Base-by-base conservation (phyloP, 2,329 filamentous ascomycete species). In the Mollisia scopiformis region DNA sequence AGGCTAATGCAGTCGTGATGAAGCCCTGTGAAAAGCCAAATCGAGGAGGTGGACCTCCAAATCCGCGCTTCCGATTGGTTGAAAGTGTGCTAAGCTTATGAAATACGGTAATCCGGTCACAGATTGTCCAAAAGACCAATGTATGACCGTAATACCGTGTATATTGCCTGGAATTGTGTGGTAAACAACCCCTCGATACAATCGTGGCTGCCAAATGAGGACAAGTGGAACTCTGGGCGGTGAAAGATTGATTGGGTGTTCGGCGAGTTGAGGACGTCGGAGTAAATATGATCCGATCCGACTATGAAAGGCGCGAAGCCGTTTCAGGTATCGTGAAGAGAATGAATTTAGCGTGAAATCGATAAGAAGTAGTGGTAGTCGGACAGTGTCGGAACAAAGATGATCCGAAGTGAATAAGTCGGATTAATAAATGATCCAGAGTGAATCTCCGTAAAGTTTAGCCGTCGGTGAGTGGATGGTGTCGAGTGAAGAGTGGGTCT, bases 1-100 rank as follows among this genome's bases (percentile, higher is more conserved):
- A 62, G 65, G 61, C 67, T 68, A 69, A 67, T 68, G 61, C 62
- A 68, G 33, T 33, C 11, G 37, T 62, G 57, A 61, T 63, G 64
- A 57, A 28, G 51, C 39, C 43, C 47, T 59, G 54, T 39, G 43
- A 41, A 16, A 16, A 23, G 30, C 39, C 31, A 37, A 35, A 46
- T n/a, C 43, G 21, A 47, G 30, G 33, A 28, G 23, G 6, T 43
- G 41, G 41, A 23, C 23, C 46, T 4, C n/a, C 16, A n/a, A 41
- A 30, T 37, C n/a, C 31, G n/a, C 8, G 2, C 21, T 13, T 13
- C 11, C 28, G 33, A 33, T 6, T 27, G 50, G 50, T 23, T 25
- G 27, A 39, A 27, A 31, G 16, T n/a, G 14, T 52, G 27, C 35
- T 27, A 50, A 19, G 28, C 19, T 46, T 39, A 28, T 30, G n/a